Percentiles rank a stretch among this genome's conserved stretches.
phyloP scores from a whole-genome alignment of 2,329 filamentous ascomycete genomes.

The Epichloe aotearoae region DNA sequence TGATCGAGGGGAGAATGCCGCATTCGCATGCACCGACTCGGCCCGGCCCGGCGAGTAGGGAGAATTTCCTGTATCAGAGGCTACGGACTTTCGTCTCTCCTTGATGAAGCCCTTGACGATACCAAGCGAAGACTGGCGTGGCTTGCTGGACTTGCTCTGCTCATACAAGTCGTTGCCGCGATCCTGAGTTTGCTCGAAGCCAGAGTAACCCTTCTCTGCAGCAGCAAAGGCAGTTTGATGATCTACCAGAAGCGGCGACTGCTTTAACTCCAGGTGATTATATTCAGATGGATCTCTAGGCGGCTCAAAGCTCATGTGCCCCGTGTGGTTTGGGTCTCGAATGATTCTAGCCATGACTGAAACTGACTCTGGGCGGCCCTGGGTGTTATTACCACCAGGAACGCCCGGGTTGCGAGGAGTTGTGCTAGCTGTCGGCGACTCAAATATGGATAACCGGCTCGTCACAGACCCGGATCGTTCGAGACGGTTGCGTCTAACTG shows the following conservation, averaged over 20 bases:
- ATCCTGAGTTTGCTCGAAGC: slow-evolving; percentile 25
- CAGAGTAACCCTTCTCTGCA: slow-evolving; percentile 12
- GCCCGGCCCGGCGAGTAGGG: slow-evolving; percentile 34
- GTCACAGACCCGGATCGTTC: slow-evolving; percentile 41
- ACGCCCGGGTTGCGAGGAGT: slow-evolving; percentile 9
- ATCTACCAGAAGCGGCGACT: slow-evolving; percentile 46
- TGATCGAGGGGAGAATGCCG: slow-evolving; percentile 35
- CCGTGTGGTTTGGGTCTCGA: slow-evolving; percentile 42
- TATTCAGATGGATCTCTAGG: slow-evolving; percentile 31
- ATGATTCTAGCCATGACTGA: slow-evolving; percentile 80
- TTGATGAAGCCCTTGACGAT: slow-evolving; percentile 49
- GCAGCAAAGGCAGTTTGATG: slow-evolving; percentile 27
- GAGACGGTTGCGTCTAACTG: slow-evolving; percentile 20
- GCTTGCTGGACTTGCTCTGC: slow-evolving; percentile 22
- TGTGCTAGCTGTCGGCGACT: slow-evolving; percentile 20
- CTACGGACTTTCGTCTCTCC: slow-evolving; percentile 40
- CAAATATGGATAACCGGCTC: slow-evolving; percentile 43
- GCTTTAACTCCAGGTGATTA: slow-evolving; percentile 37
- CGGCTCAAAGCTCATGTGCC: slow-evolving; percentile 26
- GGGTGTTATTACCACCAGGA: slow-evolving; percentile 19
- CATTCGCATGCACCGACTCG: slow-evolving; percentile 31
- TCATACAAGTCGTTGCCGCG: slow-evolving; percentile 23
- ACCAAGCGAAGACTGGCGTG: slow-evolving; percentile 44
- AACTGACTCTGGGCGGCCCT: slow-evolving; percentile 57
- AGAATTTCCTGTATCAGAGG: slow-evolving; percentile 20